These are phyloP conservation scores for Xylariaceae sp. DNA, from an alignment of 2,329 filamentous ascomycete genomes.

Conservation along the genomic window DNA sequence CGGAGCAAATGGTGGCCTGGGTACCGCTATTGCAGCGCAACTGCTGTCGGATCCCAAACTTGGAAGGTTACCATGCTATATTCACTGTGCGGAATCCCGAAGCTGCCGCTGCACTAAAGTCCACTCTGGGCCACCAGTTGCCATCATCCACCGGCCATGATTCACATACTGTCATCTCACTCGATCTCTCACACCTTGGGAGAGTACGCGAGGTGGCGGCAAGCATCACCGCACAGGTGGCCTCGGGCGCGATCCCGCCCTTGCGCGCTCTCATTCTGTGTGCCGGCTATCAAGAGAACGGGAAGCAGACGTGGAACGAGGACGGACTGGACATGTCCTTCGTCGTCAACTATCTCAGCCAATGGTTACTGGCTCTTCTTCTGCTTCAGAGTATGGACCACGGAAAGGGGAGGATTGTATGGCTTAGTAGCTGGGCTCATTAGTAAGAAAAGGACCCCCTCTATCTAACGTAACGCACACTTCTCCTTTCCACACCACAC, in stretches of 20 bases:
- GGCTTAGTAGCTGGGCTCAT: too few species aligned
- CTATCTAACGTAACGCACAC: too few species aligned
- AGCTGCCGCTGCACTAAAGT: background rate
- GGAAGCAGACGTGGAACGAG: slow-evolving; percentile 15
- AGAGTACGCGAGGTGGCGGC: slow-evolving; percentile 11
- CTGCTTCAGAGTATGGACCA: slow-evolving; percentile 23
- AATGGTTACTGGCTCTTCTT: slow-evolving; percentile 23
- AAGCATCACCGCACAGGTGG: slow-evolving; percentile 13
- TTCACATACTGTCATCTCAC: slow-evolving; percentile 7
- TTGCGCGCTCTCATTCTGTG: too few species aligned
- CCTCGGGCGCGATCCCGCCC: too few species aligned
- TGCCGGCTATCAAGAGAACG: too few species aligned
- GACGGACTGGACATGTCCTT: slow-evolving; percentile 24
- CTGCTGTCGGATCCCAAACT: background rate
- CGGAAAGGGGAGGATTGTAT: too few species aligned
- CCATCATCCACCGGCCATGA: slow-evolving; percentile 4
- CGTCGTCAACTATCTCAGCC: slow-evolving; percentile 22
- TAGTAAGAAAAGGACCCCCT: too few species aligned
- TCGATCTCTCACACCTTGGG: slow-evolving; percentile 11
- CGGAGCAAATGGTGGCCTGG: slow-evolving; percentile 18
- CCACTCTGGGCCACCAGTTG: background rate
- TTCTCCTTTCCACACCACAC: too few species aligned
- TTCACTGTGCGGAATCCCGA: slow-evolving; percentile 11
- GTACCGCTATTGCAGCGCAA: slow-evolving; percentile 12
- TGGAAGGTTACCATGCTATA: slow-evolving; percentile 12